Base-by-base conservation (phyloP, 148 eudicot species). In the Gaultheria prostrata region DNA sequence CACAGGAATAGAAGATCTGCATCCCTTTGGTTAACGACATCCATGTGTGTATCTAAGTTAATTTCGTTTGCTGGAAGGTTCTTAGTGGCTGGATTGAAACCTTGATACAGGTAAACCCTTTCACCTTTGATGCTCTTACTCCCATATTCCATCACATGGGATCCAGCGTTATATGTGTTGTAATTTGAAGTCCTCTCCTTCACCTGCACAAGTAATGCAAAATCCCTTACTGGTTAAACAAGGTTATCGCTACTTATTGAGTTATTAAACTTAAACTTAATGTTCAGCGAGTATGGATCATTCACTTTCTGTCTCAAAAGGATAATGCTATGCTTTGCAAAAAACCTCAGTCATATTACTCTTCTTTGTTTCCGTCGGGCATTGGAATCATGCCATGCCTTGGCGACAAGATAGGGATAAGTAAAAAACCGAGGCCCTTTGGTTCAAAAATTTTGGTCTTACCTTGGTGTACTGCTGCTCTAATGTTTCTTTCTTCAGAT, bases 91-190 rank as follows among this genome's bases (percentile, higher is more conserved):
- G 90, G 90, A 82, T 90, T 86, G 51, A 83, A 91, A 48, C 93
- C 93, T 82, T 87, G 93, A 80, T 86, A 91, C 45, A 89, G 51
- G 59, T 82, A 85, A 43, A 97, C 89, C 82, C 83, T 87, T 80
- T 97, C 96, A 0, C 88, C 85, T 78, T 92, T 93, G 53, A 94
- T 87, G 85, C 83, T 89, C 76, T 84, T 92, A 70, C 86, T 91
- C 21, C 99, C 99, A 45, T 97, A 97, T 83, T 97, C 94, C 99
- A 94, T 97, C 65, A 97, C 99, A 83, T 97, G 99, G 8, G 98
- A 91, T 79, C 93, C 93, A 0, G 90, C 77, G 2, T 77, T 83
- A 51, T 89, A 88, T 4, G 93, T 90, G 81, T 97, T 90, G 89
- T 70, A 77, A 83, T 94, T 93, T 21, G 97, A 94, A 50, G 99